Evolutionary conservation across 495 filamentous ascomycete genomes (phyloP), one percentile per base, ranked within the genome.

Genomic region (Beverwykella pulmonaria): DNA sequence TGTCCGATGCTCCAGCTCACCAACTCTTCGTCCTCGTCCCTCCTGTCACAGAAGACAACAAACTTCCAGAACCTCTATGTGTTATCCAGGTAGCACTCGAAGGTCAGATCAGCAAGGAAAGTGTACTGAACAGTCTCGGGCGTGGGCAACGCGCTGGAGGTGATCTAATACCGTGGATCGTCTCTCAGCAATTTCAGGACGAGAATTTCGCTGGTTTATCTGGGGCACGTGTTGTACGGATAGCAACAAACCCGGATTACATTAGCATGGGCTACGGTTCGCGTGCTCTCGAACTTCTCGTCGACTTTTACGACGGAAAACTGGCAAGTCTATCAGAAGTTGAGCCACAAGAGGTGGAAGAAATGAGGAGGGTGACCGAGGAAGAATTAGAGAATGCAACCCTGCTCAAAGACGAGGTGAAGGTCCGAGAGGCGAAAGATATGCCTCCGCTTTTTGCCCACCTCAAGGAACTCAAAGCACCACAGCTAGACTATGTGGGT

Each of bases 131-230:
- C 76, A 88, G 89, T 72, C 78, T 99, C 64, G 92, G 89, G 73
- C 86, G 95, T 70, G 95, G 95, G 25, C 90, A 92, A 74, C 83
- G 96, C 55, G 91, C 93, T 9, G 90, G 92, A 22, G 95, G 95
- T 63, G 95, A 99, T 75, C 80, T 99, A 49, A 99, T 99, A 55
- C 95, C 95, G 1, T 99, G 95, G 95, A 84, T 98, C 46, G 90
- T 99, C 58, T 93, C 90, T 75, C 94, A 98, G 75, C 95, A 99
- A 76, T 99, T 97, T 80, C 95, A 98, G 74, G 95, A 99, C 71
- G 92, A 96, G 68, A 91, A 96, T 59, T 99, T 99, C 70, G 94
- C 94, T 25, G 88, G 90, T 61, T 84, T 98, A 17, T 97, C 92
- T 7, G 95, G 95, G 39, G 95, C 93, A 34, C 86, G 95, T 30